Percentiles rank a stretch among this genome's conserved stretches.
These are phyloP conservation scores for Debaryomycetaceae sp. DNA, from an alignment of 1,139 yeast genomes.

Conservation along the genomic window DNA sequence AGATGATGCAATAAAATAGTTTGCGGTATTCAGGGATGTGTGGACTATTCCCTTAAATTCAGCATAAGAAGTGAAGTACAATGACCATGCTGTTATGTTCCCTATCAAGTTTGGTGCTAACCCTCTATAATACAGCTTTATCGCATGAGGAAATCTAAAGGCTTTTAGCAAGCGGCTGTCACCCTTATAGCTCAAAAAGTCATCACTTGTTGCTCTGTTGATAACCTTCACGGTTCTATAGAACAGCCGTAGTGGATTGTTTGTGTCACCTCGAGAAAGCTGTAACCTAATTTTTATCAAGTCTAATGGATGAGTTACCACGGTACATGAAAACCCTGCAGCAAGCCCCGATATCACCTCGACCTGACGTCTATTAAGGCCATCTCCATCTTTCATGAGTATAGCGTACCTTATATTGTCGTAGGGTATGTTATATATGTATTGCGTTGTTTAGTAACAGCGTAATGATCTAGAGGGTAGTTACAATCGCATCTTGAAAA, in stretches of 20 bases:
- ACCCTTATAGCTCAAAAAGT: constrained; percentile 2
- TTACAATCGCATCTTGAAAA: too few relatives aligned
- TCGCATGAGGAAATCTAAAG: constrained; percentile 5
- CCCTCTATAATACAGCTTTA: constrained; percentile 60
- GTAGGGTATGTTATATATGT: too few relatives aligned
- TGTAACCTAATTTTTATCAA: constrained; percentile 80
- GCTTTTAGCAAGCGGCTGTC: constrained; percentile 1
- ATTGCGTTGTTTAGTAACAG: too few relatives aligned
- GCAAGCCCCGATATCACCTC: constrained; percentile 74
- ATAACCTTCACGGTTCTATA: constrained; percentile 18
- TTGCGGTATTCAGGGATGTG: constrained; percentile 19
- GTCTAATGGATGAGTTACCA: constrained; percentile 86
- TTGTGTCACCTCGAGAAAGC: constrained; percentile 17
- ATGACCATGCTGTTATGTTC: constrained; percentile 83
- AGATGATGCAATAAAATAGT: constrained; percentile 35
- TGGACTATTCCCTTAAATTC: constrained; percentile 41
- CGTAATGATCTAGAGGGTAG: too few relatives aligned
- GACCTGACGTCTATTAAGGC: constrained; percentile 10
- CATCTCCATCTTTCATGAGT: constrained; percentile 4
- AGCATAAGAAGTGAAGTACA: constrained; percentile 75
- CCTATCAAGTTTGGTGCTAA: constrained; percentile 78
- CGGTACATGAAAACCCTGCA: constrained; percentile 81
- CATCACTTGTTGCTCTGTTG: constrained; percentile 11
- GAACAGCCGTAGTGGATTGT: constrained; percentile 9
- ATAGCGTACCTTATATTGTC: not conserved